These are phyloP conservation scores for Globisporangium recalcitrans DNA, from an alignment of 352 stramenopile genomes.

Conservation along the genomic window DNA sequence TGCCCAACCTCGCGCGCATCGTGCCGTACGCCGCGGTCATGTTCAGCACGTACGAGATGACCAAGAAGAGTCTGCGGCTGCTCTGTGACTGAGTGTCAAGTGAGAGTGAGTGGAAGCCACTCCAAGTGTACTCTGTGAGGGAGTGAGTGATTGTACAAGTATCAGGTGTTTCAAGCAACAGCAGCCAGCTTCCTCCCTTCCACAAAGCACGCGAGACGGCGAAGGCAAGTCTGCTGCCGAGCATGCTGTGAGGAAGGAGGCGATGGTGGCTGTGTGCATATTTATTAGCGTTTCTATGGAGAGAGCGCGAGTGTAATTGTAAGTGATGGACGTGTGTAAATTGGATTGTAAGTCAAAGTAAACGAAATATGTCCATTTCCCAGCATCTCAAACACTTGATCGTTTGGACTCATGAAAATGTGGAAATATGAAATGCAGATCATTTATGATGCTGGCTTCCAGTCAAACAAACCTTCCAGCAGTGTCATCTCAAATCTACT, in stretches of 20 bases:
- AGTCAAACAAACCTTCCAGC: background rate
- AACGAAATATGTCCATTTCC: background rate
- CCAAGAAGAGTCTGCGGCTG: slow-evolving; percentile 57
- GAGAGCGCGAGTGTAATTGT: background rate
- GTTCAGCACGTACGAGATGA: slow-evolving; percentile 81
- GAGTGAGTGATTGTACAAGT: slow-evolving; percentile 5
- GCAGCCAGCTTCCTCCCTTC: background rate
- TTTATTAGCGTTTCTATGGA: background rate
- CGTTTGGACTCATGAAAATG: background rate
- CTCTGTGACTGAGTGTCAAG: slow-evolving; percentile 13
- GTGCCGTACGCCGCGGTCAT: slow-evolving; percentile 79
- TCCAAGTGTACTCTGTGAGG: background rate
- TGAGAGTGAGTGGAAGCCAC: slow-evolving; percentile 1
- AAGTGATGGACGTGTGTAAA: background rate
- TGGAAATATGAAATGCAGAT: background rate
- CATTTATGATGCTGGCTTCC: background rate
- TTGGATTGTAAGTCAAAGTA: background rate
- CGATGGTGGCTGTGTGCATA: background rate
- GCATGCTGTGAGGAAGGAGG: background rate
- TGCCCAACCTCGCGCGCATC: slow-evolving; percentile 75
- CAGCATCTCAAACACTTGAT: background rate
- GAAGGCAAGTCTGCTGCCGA: background rate
- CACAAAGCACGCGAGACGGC: background rate
- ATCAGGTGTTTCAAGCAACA: background rate
- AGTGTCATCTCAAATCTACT: background rate